phyloP scores from a whole-genome alignment of 495 filamentous ascomycete genomes.

The Usnea hakonensis region DNA sequence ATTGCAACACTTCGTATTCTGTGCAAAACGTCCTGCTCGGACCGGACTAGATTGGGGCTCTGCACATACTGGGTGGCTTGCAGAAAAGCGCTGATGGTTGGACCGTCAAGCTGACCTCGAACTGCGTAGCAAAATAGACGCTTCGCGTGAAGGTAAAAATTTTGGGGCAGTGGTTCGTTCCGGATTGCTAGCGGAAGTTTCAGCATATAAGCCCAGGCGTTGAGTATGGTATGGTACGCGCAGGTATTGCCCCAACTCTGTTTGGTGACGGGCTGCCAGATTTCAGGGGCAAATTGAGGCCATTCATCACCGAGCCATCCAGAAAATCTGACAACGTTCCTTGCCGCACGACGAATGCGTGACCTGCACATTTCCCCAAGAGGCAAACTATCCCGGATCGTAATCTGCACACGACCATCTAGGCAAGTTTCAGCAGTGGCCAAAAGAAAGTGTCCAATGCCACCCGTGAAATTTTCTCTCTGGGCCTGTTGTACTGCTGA shows the following conservation, averaged over 20 bases:
- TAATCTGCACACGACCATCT: too few species aligned
- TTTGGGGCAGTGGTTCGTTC: neutral
- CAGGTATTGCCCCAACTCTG: neutral
- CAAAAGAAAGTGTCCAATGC: neutral
- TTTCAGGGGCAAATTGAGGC: neutral
- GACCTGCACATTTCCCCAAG: neutral
- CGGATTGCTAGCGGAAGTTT: constrained; percentile 1
- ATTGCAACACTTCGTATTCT: neutral
- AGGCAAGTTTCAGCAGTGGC: neutral
- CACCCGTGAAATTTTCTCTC: neutral
- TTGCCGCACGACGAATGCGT: constrained; percentile 4
- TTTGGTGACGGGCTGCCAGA: neutral
- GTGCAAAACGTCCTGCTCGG: too few species aligned
- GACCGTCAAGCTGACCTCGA: neutral
- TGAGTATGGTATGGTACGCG: constrained; percentile 17
- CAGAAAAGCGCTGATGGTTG: neutral
- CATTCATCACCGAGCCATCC: constrained; percentile 14
- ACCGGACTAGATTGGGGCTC: too few species aligned
- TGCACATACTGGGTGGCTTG: neutral
- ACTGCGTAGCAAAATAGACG: neutral
- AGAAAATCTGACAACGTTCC: constrained; percentile 7
- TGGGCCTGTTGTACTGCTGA: neutral
- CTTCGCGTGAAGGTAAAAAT: neutral
- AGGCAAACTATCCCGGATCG: too few species aligned
- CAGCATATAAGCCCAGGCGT: constrained; percentile 22